Evolutionary conservation across 202 grass and related monocot species (phyloP).

Genomic region (Carex arenaria): DNA sequence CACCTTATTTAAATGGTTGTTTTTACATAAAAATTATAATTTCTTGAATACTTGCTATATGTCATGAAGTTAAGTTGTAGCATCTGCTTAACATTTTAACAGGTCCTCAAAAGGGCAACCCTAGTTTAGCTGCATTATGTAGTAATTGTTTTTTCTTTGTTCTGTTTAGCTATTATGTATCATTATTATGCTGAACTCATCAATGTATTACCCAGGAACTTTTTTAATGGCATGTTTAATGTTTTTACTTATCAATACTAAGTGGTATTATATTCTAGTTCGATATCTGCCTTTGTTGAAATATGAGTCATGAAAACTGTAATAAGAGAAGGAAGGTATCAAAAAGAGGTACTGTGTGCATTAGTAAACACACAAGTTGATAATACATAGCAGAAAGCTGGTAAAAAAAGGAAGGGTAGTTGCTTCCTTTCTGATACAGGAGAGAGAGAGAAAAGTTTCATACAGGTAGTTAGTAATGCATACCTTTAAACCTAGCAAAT

Average conservation of each 20-base stretch:
- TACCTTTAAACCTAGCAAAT: slow-evolving; percentile 13
- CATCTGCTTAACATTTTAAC: not conserved
- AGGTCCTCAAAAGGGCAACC: not conserved
- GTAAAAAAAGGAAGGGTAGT: not conserved
- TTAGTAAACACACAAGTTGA: not conserved
- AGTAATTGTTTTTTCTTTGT: not conserved
- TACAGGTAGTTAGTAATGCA: not conserved
- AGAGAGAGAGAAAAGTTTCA: not conserved
- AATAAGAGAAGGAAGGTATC: not conserved
- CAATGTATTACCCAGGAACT: not conserved
- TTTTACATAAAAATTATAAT: not conserved
- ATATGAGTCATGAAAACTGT: not conserved
- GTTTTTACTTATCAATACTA: not conserved
- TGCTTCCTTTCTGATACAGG: not conserved
- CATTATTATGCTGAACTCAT: not conserved
- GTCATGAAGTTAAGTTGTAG: not conserved
- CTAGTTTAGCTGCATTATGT: not conserved
- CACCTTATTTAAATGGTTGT: not conserved
- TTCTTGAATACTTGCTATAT: not conserved
- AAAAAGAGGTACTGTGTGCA: not conserved
- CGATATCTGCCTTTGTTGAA: not conserved
- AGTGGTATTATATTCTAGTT: not conserved
- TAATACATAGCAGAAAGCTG: not conserved
- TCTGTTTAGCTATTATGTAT: not conserved
- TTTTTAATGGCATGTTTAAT: not conserved